Base-by-base conservation (phyloP, 371 early-diverging fungal genomes). In the Mortierella sp. region DNA sequence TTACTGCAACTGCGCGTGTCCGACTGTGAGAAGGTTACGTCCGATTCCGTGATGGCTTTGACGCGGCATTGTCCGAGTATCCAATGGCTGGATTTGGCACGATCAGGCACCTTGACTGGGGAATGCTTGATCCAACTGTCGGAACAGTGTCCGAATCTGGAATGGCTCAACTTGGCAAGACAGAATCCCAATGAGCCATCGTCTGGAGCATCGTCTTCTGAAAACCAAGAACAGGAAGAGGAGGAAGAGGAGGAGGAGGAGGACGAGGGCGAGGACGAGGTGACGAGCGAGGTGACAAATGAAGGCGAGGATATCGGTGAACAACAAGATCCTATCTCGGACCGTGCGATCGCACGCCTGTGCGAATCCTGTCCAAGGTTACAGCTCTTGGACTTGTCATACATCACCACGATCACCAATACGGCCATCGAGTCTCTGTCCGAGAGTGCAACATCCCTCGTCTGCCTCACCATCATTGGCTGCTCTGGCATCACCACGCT, bases 401-500 rank as follows among this genome's bases (percentile, higher is more conserved):
- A 80, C 43, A 71, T 78, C 48, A n/a, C 53, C 6, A 67, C 78
- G 4, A 28, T 80, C 43, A 57, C 78, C 26, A 78, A 80, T 48
- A 2, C 26, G 8, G 49, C 78, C 14, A 80, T 80, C 47, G 71
- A 80, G 53, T 57, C 78, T 8, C 57, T 80, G n/a, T 62, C 80
- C 0, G 50, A 71, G 30, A 31, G 61, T 30, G 71, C 78, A n/a
- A 42, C 31, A 8, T 65, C 72, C 1, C 57, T 80, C 1, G 71
- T 80, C 50, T 80, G 78, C 45, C 60, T 80, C 24, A 76, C 80
- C 12, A 80, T 80, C 30, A 80, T 80, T 30, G 80, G 80, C 0
- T 80, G 80, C 46, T 50, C 78, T 18, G 64, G 67, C 4, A 71
- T 80, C 39, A 80, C 80, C 4, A 67, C 63, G 13, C 58, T 57